Evolutionary conservation across 495 filamentous ascomycete species (phyloP), one percentile per base, ranked within the genome.

Genomic region (Aspergillus panamensis): DNA sequence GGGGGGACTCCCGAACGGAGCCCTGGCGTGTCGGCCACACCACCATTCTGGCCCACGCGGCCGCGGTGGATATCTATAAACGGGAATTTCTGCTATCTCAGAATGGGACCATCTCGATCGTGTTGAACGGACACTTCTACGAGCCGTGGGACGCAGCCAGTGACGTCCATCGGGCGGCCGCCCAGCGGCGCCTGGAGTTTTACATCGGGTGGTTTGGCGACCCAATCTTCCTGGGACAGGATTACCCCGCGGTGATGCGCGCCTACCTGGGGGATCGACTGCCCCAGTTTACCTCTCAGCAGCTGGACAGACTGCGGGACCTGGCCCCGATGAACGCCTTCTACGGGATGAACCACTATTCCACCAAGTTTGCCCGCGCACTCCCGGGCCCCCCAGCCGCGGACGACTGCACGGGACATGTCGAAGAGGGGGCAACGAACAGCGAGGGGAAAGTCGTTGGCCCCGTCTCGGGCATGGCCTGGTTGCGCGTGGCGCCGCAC

Each of bases 281-380:
- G 32, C 85, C 85, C 4, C 72, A 74, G 8, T 87, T 83, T 61
- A 86, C 84, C 0, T 55, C 73, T 21, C 80, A 84, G 52, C 85
- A 89, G 54, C 60, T 76, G 3, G 78, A 76, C 2, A 73, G 87
- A 13, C 79, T 89, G 40, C 76, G 51, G 0, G 35, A 60, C 10
- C 83, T 63, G 80, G 84, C 55, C 14, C 43, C 25, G 0, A 82
- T 78, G 62, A 87, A 87, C 66, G 83, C 88, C 72, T 89, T 88
- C 69, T 88, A 89, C 69, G 85, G 86, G 59, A 87, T 88, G 85
- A 88, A 89, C 77, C 84, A 88, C 73, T 88, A 89, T 73, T 86
- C 85, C 51, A 82, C 86, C 61, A 84, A 88, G 74, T 90, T 86
- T 72, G 82, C 88, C 66, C 73, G 44, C 65, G 70, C 37, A 63